These are phyloP conservation scores for Phytophthora podocarpi DNA, from an alignment of 352 stramenopile species.

Conservation along the genomic window DNA sequence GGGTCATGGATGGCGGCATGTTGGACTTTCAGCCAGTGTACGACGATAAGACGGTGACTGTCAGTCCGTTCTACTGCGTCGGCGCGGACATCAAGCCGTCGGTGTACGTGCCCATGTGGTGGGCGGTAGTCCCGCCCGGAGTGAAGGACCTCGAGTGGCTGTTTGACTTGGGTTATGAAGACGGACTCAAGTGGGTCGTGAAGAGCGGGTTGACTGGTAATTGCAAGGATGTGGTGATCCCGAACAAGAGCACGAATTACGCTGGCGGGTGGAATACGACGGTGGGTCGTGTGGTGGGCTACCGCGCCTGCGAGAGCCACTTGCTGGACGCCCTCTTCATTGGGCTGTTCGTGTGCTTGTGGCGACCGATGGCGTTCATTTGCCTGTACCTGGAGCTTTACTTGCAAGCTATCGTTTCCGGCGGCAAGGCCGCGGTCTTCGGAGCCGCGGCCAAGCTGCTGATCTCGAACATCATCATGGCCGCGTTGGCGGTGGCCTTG, in stretches of 20 bases:
- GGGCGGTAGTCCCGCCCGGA: slow-evolving; percentile 72
- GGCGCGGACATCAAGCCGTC: slow-evolving; percentile 90
- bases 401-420: slow-evolving; percentile 66
- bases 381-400: slow-evolving; percentile 86
- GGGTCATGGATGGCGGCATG: slow-evolving; percentile 87
- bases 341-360: slow-evolving; percentile 72
- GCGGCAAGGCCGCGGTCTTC: slow-evolving; percentile 74
- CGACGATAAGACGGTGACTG: slow-evolving; percentile 71
- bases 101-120: slow-evolving; percentile 91
- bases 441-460: slow-evolving; percentile 72
- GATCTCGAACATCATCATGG: slow-evolving; percentile 65
- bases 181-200: slow-evolving; percentile 72
- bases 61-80: slow-evolving; percentile 89
- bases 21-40: slow-evolving; percentile 85
- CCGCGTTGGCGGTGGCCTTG: slow-evolving; percentile 43
- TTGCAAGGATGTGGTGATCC: slow-evolving; percentile 50
- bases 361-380: slow-evolving; percentile 79
- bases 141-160: slow-evolving; percentile 81
- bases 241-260: slow-evolving; percentile 58
- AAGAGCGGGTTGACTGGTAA: slow-evolving; percentile 41
- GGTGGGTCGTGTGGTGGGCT: slow-evolving; percentile 78
- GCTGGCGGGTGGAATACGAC: slow-evolving; percentile 70
- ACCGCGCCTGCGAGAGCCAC: slow-evolving; percentile 67
- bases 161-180: slow-evolving; percentile 85
- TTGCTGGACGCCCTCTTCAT: slow-evolving; percentile 81